A percentile compares a stretch with the other conserved stretches of the same genome.
These are phyloP conservation scores for Saccharomycopsis malanga DNA, from an alignment of 805 yeast species.

Conservation along the genomic window DNA sequence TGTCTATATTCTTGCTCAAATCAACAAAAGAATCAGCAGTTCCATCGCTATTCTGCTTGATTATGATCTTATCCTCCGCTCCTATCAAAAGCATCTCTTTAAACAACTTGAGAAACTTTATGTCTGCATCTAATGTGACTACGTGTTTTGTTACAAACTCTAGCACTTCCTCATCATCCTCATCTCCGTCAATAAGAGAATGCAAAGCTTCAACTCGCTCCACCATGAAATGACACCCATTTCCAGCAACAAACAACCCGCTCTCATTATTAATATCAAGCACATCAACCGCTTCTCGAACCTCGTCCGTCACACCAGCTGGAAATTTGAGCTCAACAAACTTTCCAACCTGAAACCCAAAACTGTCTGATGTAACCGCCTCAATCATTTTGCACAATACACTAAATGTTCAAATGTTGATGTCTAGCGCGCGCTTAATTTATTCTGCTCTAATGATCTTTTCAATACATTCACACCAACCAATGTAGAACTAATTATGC, in stretches of 20 bases:
- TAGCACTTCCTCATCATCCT: constrained; percentile 6
- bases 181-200: background rate
- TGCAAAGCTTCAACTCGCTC: constrained; percentile 10
- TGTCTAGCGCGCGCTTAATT: too few relatives aligned
- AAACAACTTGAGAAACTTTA: constrained; percentile 10
- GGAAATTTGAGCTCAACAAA: background rate
- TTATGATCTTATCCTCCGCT: background rate
- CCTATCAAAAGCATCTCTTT: constrained; percentile 1
- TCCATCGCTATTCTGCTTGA: background rate
- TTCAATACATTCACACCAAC: too few relatives aligned
- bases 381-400: too few relatives aligned
- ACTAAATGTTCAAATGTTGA: too few relatives aligned
- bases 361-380: background rate
- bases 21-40: background rate
- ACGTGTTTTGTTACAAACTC: background rate
- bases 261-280: constrained; percentile 16
- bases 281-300: background rate
- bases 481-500: too few relatives aligned
- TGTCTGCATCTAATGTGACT: background rate
- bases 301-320: background rate
- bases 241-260: constrained; percentile 8
- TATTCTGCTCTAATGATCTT: too few relatives aligned
- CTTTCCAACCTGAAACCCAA: background rate
- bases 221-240: constrained; percentile 6
- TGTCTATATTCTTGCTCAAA: background rate